phyloP scores from a whole-genome alignment of 257 asterid genomes.

The Anisodus tanguticus region DNA sequence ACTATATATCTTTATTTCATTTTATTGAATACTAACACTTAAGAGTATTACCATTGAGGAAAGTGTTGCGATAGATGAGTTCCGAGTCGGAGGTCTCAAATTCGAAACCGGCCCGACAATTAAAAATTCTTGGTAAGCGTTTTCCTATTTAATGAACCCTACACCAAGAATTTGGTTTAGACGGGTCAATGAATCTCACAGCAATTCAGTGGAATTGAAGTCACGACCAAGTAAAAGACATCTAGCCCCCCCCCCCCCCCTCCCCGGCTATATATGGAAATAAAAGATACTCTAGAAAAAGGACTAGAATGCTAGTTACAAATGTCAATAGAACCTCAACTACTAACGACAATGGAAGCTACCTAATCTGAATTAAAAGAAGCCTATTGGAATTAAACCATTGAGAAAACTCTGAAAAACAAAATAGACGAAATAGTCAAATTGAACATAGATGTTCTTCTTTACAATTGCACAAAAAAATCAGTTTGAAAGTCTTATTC shows the following conservation, averaged over 20 bases:
- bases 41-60: no score
- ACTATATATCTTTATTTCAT: background rate
- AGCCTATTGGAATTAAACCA: background rate
- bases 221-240: no score
- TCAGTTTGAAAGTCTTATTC: background rate
- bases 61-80: no score
- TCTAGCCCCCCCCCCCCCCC: no score
- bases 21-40: no score
- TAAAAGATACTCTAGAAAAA: no score
- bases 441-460: background rate
- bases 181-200: background rate
- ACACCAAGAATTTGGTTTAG: background rate
- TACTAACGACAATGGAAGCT: constrained; percentile 24
- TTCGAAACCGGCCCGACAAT: no score
- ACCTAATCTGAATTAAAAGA: constrained; percentile 18
- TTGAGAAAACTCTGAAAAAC: background rate
- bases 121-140: no score
- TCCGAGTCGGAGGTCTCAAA: no score
- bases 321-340: constrained; percentile 17
- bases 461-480: background rate
- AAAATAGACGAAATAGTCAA: background rate
- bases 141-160: no score
- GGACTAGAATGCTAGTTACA: background rate
- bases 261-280: no score
- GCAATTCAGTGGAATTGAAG: background rate